Conservation (phyloP, 169 alveolate species). For the Eimeria brunetti region DNA sequence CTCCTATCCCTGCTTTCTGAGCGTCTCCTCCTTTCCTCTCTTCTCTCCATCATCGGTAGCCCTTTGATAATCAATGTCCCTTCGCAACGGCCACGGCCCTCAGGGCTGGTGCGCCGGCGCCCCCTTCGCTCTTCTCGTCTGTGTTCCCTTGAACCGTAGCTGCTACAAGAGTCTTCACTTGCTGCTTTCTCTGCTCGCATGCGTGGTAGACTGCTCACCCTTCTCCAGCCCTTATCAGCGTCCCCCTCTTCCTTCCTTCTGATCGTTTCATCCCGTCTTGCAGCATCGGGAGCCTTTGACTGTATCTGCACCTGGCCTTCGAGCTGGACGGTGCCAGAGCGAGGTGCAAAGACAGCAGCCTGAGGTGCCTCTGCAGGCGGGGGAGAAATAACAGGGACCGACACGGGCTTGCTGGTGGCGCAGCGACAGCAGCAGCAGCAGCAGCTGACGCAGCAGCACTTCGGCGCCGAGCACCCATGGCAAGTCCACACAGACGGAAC, state of each 20-base stretch:
- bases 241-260: constrained; percentile 5
- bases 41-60: constrained; percentile 6
- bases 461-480: background rate
- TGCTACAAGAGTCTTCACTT: constrained; percentile 18
- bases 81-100: constrained; percentile 54
- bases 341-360: background rate
- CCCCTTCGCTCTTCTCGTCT: background rate
- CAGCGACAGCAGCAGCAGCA: constrained; percentile 29
- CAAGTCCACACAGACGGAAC: constrained; percentile 38
- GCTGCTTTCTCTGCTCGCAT: constrained; percentile 30
- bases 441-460: constrained; percentile 11
- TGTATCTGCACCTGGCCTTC: constrained; percentile 46
- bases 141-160: background rate
- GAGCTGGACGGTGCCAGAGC: constrained; percentile 29
- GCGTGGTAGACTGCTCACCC: constrained; percentile 60
- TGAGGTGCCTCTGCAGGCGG: constrained; percentile 24
- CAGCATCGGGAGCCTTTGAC: background rate
- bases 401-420: background rate
- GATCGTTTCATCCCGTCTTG: background rate
- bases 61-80: constrained; percentile 53
- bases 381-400: background rate
- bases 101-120: constrained; percentile 26
- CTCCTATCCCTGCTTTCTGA: constrained; percentile 26
- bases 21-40: constrained; percentile 3
- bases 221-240: background rate